These are phyloP conservation scores for Paspalum notatum DNA, from an alignment of 176 grass and related monocot genomes.

Conservation along the genomic window DNA sequence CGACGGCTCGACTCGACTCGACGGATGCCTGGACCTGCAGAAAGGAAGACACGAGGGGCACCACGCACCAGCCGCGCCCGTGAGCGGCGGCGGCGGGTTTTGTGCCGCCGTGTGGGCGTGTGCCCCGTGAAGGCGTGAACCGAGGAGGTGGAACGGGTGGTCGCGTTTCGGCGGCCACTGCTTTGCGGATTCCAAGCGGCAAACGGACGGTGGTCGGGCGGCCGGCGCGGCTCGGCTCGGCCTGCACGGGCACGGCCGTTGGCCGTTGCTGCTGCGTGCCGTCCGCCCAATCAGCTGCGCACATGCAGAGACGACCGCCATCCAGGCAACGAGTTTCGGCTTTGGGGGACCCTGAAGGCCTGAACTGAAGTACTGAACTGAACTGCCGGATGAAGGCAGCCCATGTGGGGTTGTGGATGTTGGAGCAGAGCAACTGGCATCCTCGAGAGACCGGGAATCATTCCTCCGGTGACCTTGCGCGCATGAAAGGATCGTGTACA, in stretches of 20 bases:
- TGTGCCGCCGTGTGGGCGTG: constrained; percentile 19
- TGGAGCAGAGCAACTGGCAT: not conserved
- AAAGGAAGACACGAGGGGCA: not conserved
- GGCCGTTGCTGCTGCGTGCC: not conserved
- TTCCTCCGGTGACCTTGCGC: not conserved
- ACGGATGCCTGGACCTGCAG: not conserved
- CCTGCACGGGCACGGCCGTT: not conserved
- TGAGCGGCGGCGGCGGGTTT: not conserved
- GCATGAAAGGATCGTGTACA: not conserved
- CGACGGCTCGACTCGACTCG: no score
- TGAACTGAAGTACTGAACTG: not conserved
- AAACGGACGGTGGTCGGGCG: not conserved
- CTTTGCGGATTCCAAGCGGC: constrained; percentile 28
- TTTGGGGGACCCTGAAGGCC: no score
- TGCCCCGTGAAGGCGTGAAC: constrained; percentile 37
- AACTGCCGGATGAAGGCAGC: not conserved
- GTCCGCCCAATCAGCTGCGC: constrained; percentile 13
- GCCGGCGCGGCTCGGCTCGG: not conserved
- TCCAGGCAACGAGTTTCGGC: not conserved
- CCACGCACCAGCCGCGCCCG: constrained; percentile 7
- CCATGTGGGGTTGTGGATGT: not conserved
- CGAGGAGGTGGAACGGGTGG: not conserved
- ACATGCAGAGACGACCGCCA: not conserved
- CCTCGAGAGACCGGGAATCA: constrained; percentile 10
- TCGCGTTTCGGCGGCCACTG: not conserved